Evolutionary conservation across 768 basidiomycete species (phyloP), one percentile per base, ranked within the genome.

Genomic region (Tylopilus rubrobrunneus): DNA sequence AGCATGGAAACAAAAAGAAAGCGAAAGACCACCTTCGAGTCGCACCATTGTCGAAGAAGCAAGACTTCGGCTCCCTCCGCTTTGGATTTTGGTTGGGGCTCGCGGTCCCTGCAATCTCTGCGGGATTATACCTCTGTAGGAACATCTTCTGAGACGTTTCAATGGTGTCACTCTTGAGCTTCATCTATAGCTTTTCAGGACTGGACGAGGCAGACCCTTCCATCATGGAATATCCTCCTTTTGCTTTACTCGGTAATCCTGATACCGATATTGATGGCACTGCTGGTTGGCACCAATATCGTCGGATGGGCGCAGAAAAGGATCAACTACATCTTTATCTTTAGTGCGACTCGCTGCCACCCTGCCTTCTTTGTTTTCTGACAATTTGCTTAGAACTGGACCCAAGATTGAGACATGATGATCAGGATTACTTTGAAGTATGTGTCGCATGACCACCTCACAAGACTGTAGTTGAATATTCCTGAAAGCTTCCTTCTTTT

Each of bases 281-380:
- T 92, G 31, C 72, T 97, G 1, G 81, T 98, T 50, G 89, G 91
- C 25, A 53, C 89, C n/a, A 98, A 99, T 66, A 58, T 98, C 5
- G 60, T 85, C 21, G 87, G 86, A 0, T 99, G 90, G 87, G 76
- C 82, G 0, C 70, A 72, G 5, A 74, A 85, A 6, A 78, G 88
- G 44, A 92, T 99, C 61, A 98, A 98, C 66, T 96, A 94, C 62
- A 80, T 85, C n/a, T 96, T 98, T 67, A 90, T 95, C 34, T 90
- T 95, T 62, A 88, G 88, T 89, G 54, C 37, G 25, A 25, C 25
- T 25, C 25, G 25, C 25, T 25, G 7, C 33, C 19, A 28, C 21
- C 17, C 29, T 42, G 2, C 6, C 27, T 19, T 15, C 7, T 39
- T 45, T 23, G 9, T 4, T 49, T 19, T 45, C 52, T 66, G 29